phyloP scores from a whole-genome alignment of 1,284 basidiomycete species.

The Wolfiporia cocos region DNA sequence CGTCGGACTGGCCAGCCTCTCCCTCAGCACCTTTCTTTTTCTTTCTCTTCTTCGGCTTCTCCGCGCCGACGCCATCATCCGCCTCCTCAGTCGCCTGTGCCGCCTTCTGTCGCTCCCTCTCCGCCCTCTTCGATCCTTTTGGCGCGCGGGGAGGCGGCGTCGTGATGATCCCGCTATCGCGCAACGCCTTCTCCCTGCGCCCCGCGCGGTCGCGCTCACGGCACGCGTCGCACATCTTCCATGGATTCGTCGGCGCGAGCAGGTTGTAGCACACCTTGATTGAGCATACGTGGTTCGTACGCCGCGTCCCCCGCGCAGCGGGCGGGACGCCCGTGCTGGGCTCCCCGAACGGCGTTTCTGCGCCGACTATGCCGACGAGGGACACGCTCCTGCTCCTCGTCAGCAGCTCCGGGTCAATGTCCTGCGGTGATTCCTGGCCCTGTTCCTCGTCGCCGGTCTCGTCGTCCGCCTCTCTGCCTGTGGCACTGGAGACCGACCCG shows the following conservation, averaged over 20 bases:
- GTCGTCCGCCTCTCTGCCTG: background rate
- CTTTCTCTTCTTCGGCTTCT: conserved; percentile 13
- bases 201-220: conserved; percentile 29
- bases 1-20: too few species aligned
- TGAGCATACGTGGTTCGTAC: conserved; percentile 34
- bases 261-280: conserved; percentile 39
- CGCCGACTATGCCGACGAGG: conserved; percentile 1
- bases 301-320: conserved; percentile 26
- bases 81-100: conserved; percentile 10
- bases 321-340: conserved; percentile 22
- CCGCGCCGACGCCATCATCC: conserved; percentile 3
- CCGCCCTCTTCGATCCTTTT: too few species aligned
- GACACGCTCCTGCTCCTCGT: too few species aligned
- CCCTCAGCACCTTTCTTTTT: conserved; percentile 8
- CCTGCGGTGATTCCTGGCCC: conserved; percentile 1
- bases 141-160: conserved; percentile 11
- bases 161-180: conserved; percentile 19
- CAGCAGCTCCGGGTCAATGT: too few species aligned
- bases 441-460: background rate
- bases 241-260: conserved; percentile 33
- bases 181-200: conserved; percentile 25
- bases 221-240: conserved; percentile 41
- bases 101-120: conserved; percentile 12
- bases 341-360: conserved; percentile 14
- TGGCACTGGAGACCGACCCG: background rate